Evolutionary conservation across 352 stramenopile genomes (phyloP).

Genomic region (Globisporangium cystogenes): DNA sequence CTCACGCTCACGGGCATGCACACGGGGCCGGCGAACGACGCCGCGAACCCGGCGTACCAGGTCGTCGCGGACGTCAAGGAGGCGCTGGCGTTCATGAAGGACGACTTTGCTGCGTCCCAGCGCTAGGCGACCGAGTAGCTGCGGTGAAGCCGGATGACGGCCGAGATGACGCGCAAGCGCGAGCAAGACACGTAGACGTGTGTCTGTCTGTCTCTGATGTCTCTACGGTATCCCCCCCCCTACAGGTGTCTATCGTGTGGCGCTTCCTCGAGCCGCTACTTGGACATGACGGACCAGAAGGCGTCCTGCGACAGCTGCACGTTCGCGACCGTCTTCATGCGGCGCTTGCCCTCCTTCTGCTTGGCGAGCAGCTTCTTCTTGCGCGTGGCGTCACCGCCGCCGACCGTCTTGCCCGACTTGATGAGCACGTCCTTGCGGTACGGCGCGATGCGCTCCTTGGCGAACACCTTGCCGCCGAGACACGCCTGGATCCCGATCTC

Average conservation of each 20-base stretch:
- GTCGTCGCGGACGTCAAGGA: conserved; percentile 67
- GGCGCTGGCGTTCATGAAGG: conserved; percentile 72
- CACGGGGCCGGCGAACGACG: conserved; percentile 57
- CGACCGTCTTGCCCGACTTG: conserved; percentile 95
- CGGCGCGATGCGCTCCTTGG: conserved; percentile 94
- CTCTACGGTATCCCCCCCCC: too few species aligned
- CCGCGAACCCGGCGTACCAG: conserved; percentile 52
- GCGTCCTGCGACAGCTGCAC: conserved; percentile 96
- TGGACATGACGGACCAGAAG: conserved; percentile 97
- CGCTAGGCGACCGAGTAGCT: neutral
- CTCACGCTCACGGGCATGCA: conserved; percentile 84
- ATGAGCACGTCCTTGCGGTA: conserved; percentile 97
- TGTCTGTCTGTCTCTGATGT: neutral
- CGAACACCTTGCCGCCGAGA: conserved; percentile 94
- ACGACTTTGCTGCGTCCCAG: conserved; percentile 40
- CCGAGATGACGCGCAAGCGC: neutral
- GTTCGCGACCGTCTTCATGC: conserved; percentile 95
- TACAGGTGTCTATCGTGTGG: conserved; percentile 1
- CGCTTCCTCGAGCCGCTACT: conserved; percentile 14
- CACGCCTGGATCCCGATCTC: conserved; percentile 98
- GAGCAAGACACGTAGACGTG: neutral
- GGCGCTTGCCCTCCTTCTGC: conserved; percentile 99
- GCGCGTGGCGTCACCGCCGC: conserved; percentile 94
- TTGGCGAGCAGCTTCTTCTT: conserved; percentile 99
- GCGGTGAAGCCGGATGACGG: neutral